These are phyloP conservation scores for Corynascus novoguineensis DNA, from an alignment of 495 filamentous ascomycete genomes.

Conservation along the genomic window DNA sequence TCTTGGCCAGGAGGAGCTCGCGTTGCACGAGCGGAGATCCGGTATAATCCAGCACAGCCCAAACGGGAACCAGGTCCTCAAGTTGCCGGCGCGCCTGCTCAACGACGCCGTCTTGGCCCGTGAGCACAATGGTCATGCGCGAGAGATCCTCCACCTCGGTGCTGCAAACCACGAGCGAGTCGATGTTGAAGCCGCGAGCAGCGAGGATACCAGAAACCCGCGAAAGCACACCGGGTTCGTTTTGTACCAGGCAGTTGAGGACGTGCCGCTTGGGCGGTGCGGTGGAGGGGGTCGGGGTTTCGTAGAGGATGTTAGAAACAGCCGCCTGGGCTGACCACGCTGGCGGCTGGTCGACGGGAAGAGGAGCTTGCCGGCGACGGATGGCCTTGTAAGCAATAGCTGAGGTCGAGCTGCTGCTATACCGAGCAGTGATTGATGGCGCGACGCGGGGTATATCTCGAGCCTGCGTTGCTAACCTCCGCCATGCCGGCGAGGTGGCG, in stretches of 20 bases:
- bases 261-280: constrained; percentile 88
- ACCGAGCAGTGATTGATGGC: constrained; percentile 19
- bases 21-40: constrained; percentile 89
- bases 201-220: constrained; percentile 95
- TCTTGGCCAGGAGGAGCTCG: constrained; percentile 91
- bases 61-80: constrained; percentile 94
- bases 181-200: constrained; percentile 97
- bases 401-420: constrained; percentile 61
- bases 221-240: constrained; percentile 94
- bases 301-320: constrained; percentile 97
- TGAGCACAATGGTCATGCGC: constrained; percentile 96
- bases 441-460: constrained; percentile 21
- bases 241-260: constrained; percentile 97
- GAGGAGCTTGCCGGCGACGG: constrained; percentile 77
- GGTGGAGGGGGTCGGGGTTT: constrained; percentile 79
- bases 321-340: constrained; percentile 92
- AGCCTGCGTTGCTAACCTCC: constrained; percentile 28
- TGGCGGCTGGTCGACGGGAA: constrained; percentile 71
- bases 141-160: constrained; percentile 97
- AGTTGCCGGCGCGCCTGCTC: constrained; percentile 95
- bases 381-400: constrained; percentile 97
- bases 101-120: constrained; percentile 93
- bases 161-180: constrained; percentile 93
- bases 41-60: constrained; percentile 97
- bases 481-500: constrained; percentile 30